Percentiles rank a stretch among this genome's conserved stretches.
Conservation (phyloP, 2,329 filamentous ascomycete genomes). For the Claviceps purpurea region DNA sequence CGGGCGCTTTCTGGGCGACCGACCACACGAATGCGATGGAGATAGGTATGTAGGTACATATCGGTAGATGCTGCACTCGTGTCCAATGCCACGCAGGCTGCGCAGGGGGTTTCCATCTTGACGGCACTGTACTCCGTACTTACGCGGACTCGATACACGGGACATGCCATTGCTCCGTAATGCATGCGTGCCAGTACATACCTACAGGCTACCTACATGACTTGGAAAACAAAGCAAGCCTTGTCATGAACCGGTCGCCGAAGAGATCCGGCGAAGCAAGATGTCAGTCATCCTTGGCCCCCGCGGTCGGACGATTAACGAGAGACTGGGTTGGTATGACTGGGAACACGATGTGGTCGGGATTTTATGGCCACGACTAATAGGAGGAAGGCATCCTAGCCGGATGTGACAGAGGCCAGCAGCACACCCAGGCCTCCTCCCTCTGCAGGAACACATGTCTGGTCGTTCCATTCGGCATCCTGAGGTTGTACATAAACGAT, state of each 20-base stretch:
- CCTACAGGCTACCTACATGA: too few species aligned
- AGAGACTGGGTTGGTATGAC: not conserved
- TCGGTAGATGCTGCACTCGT: not conserved
- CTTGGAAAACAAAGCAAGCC: not conserved
- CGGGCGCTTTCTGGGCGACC: not conserved
- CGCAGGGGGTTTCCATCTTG: too few species aligned
- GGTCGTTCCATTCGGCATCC: not conserved
- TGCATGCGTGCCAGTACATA: not conserved
- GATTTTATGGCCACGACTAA: not conserved
- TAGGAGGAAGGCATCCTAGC: not conserved
- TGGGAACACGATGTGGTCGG: not conserved
- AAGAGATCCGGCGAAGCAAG: too few species aligned
- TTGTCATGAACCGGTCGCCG: too few species aligned
- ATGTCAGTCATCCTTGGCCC: not conserved
- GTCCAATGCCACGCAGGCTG: not conserved
- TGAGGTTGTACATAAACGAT: not conserved
- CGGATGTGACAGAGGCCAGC: not conserved
- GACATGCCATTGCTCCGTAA: not conserved
- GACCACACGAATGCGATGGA: not conserved
- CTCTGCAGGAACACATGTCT: not conserved
- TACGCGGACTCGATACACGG: not conserved
- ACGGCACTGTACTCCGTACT: not conserved
- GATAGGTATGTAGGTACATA: not conserved
- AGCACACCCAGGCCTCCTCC: not conserved
- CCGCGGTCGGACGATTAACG: not conserved